Evolutionary conservation across 352 stramenopile species (phyloP), one percentile per base, ranked within the genome.

Genomic region (Lagenidium giganteum): DNA sequence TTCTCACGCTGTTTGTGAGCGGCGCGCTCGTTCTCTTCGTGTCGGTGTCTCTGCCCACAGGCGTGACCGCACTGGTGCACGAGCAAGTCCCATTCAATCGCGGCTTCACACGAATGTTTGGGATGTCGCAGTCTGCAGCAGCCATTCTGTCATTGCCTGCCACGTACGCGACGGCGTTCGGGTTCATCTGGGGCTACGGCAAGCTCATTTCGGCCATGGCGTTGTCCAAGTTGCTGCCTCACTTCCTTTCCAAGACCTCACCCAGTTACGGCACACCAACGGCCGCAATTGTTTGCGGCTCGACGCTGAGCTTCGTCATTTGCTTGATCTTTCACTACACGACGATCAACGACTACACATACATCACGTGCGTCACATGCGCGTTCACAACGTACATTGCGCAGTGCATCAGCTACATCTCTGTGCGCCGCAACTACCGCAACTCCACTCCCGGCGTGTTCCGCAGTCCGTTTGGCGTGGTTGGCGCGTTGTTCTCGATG

Each of bases 131-230:
- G 0, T 22, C 44, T 3, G 7, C 32, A 3, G 64, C 67, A 2
- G 77, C 53, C 4, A 22, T 77, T 21, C 18, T 79, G 2, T 80
- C 67, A 14, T 26, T 79, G 1, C 67, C 67, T 4, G 70, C 67
- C 2, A 83, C 67, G 1, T 83, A 72, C 46, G 64, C 64, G 3
- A 82, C 62, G 3, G 65, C 62, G 5, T 77, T 68, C 35, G 68
- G 64, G 0, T 80, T 80, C 32, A 74, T 82, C 43, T 78, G 68
- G 53, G 73, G 60, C 24, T 80, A 78, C 41, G 66, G 66, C 1
- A 77, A 76, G 32, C 50, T 83, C 4, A 70, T 83, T 8, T 35
- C 57, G 2, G 54, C 67, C 9, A 79, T 83, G 67, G 70, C 67
- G 0, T 60, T 40, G 13, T 83, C 67, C 1, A 51, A 52, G 8